Evolutionary conservation across 192 early-diverging fungal genomes (phyloP).

Genomic region (Chytriomyces sp.): DNA sequence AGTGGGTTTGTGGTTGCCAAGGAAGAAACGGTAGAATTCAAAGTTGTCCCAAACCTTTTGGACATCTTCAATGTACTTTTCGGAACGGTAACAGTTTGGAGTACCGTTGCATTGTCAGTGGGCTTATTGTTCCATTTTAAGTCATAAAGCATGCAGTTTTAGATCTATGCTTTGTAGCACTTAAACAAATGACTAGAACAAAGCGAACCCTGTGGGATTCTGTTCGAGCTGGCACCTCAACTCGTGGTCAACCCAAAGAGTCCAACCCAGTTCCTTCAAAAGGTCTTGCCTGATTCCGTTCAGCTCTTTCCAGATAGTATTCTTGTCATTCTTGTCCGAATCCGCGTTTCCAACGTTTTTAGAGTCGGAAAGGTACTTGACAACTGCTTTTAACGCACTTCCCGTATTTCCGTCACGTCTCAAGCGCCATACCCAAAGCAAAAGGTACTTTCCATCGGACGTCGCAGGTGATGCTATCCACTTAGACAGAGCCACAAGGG

Average conservation of each 20-base stretch:
- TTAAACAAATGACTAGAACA: too few species aligned
- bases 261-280: conserved; percentile 68
- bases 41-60: neutral
- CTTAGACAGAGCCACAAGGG: conserved; percentile 58
- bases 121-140: too few species aligned
- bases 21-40: neutral
- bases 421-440: conserved; percentile 61
- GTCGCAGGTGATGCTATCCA: conserved; percentile 62
- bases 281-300: conserved; percentile 57
- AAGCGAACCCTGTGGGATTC: too few species aligned
- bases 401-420: conserved; percentile 60
- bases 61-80: neutral
- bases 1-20: neutral
- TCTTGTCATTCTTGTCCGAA: conserved; percentile 34
- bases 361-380: conserved; percentile 67
- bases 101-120: neutral
- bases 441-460: conserved; percentile 53
- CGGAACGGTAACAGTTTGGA: neutral
- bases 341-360: conserved; percentile 35
- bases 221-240: too few species aligned
- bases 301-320: conserved; percentile 57
- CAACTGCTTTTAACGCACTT: conserved; percentile 69
- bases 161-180: too few species aligned
- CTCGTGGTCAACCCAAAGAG: conserved; percentile 69
- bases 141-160: too few species aligned